Base-by-base conservation (phyloP, 768 basidiomycete species). In the Macrocybe gigantea region DNA sequence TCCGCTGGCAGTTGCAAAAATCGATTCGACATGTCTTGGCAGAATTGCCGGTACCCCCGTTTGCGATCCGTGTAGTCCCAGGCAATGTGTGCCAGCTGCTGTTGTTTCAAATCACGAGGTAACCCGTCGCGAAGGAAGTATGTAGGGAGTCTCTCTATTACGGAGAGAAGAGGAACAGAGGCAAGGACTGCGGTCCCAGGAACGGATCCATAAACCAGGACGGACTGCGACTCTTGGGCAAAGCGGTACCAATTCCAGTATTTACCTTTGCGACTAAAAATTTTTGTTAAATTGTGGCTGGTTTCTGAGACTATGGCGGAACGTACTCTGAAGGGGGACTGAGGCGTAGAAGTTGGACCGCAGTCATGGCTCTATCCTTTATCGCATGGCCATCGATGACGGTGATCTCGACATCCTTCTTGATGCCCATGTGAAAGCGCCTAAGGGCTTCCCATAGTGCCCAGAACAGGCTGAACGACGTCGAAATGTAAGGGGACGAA, bases 391-490 rank as follows among this genome's bases (percentile, higher is more conserved):
- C 79, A 67, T 89, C 86, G 57, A 90, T 88, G 48, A 90, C 69
- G 10, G 88, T 87, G 52, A 90, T 87, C 61, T 89, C 77, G 30
- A 90, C 67, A 48, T 85, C 80, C 51, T 87, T 84, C 62, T 90
- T 89, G 45, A 88, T 66, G 35, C 80, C 81, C 34, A 72, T 65
- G 55, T 82, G 79, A 58, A 85, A 87, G n/a, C 88, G 79, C 48
- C 84, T 71, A 14, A 84, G 73, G 4, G 86, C 88, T 60, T 90
- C 88, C 85, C 85, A 90, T 34, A 89, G 72, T 6, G 85, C 80
- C 88, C 88, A 90, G 34, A 75, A 77, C 54, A 89, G 85, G 67
- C 83, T 88, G 61, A 89, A 88, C 5, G 87, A 88, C 2, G 85
- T 76, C 2, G 87, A 85, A 38, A 89, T 75, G 51, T 78, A 89